Evolutionary conservation across 1,284 basidiomycete species (phyloP).

Genomic region (Fomitopsis schrenkii): DNA sequence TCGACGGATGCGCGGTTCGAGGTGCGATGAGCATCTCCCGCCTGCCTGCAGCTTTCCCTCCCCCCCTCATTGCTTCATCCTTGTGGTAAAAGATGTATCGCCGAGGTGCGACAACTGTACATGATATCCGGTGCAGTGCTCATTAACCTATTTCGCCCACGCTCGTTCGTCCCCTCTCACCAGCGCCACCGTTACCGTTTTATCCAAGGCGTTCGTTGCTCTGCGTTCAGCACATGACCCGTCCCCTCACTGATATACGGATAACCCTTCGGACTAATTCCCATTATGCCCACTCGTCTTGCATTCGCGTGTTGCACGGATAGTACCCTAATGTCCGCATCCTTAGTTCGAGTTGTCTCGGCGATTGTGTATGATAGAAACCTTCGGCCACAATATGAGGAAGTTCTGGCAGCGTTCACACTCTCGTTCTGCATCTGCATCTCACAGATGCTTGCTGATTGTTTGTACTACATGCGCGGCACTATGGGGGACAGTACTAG

Average conservation of each 20-base stretch:
- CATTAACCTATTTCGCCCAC: constrained; percentile 7
- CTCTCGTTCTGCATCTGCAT: too few relatives aligned
- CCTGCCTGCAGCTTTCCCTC: not conserved
- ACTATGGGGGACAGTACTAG: too few relatives aligned
- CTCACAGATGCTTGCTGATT: too few relatives aligned
- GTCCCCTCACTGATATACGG: constrained; percentile 1
- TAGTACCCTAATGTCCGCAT: constrained; percentile 4
- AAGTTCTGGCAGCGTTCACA: not conserved
- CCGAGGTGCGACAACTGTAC: not conserved
- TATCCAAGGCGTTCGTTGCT: constrained; percentile 4
- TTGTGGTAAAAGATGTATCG: not conserved
- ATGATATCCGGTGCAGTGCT: not conserved
- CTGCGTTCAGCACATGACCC: not conserved
- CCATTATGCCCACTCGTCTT: constrained; percentile 2
- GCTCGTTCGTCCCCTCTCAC: constrained; percentile 3
- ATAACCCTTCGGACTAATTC: constrained; percentile 5
- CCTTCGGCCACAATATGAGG: not conserved
- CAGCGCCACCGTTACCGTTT: not conserved
- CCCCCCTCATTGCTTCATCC: not conserved
- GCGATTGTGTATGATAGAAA: constrained; percentile 9
- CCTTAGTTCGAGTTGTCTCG: not conserved
- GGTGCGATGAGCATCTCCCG: constrained; percentile 37
- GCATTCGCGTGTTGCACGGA: constrained; percentile 4
- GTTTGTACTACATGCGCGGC: too few relatives aligned
- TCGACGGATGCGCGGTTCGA: constrained; percentile 56